These are phyloP conservation scores for Pseudomassariella vexata DNA, from an alignment of 2,329 filamentous ascomycete species.

Conservation along the genomic window DNA sequence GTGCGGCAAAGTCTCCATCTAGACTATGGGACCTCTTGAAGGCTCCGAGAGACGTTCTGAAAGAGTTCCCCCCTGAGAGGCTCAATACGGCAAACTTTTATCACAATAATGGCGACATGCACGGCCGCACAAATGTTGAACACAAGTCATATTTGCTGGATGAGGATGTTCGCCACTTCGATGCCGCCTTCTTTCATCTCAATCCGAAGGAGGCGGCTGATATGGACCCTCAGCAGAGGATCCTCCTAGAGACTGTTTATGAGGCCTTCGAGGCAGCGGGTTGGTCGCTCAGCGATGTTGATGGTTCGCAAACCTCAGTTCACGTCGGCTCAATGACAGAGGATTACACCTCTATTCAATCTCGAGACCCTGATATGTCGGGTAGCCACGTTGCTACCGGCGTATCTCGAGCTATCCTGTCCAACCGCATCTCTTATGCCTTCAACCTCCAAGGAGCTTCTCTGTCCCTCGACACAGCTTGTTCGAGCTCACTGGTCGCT, in stretches of 20 bases:
- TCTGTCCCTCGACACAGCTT: slow-evolving; percentile 25
- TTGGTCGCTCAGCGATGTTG: slow-evolving; percentile 8
- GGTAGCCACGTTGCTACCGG: slow-evolving; percentile 13
- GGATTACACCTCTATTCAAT: slow-evolving; percentile 1
- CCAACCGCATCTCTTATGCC: slow-evolving; percentile 24
- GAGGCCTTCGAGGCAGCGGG: slow-evolving; percentile 14
- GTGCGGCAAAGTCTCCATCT: slow-evolving; percentile 23
- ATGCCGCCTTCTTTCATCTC: slow-evolving; percentile 19
- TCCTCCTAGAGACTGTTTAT: slow-evolving; percentile 13
- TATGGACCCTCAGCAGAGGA: slow-evolving; percentile 8
- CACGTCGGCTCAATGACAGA: slow-evolving; percentile 10
- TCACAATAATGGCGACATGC: neutral
- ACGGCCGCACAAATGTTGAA: slow-evolving; percentile 11
- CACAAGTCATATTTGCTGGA: slow-evolving; percentile 13
- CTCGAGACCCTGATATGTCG: neutral
- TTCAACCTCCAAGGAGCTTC: slow-evolving; percentile 23
- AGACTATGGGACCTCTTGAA: slow-evolving; percentile 26
- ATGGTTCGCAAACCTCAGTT: slow-evolving; percentile 10
- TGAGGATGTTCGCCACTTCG: slow-evolving; percentile 8
- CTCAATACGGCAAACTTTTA: slow-evolving; percentile 6
- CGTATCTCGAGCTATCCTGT: slow-evolving; percentile 12
- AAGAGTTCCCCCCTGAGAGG: slow-evolving; percentile 9
- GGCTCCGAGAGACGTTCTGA: slow-evolving; percentile 11
- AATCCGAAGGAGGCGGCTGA: slow-evolving; percentile 9
- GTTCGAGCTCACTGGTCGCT: slow-evolving; percentile 21